Evolutionary conservation across 257 asterid genomes (phyloP).

Genomic region (Echites panduratus): DNA sequence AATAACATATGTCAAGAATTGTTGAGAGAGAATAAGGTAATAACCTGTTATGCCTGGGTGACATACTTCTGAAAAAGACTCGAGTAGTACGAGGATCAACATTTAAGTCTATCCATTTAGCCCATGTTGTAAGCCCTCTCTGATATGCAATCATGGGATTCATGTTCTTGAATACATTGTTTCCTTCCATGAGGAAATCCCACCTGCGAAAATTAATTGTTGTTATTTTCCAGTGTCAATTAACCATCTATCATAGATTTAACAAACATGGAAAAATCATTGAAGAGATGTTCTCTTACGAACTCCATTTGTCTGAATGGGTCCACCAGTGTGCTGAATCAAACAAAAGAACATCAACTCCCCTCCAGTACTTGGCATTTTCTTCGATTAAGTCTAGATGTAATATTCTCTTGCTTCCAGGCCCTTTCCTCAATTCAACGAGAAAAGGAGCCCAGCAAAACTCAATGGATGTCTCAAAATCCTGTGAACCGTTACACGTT

Average conservation of each 20-base stretch:
- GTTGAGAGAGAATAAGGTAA: too few species aligned
- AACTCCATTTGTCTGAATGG: constrained; percentile 66
- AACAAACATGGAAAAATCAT: not conserved
- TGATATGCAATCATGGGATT: constrained; percentile 71
- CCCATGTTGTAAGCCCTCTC: constrained; percentile 76
- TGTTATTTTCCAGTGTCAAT: not conserved
- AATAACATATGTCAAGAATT: too few species aligned
- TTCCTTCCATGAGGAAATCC: constrained; percentile 80
- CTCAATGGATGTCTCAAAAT: constrained; percentile 81
- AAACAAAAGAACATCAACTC: constrained; percentile 72
- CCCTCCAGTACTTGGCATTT: constrained; percentile 89
- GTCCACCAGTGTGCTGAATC: constrained; percentile 99
- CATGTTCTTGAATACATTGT: constrained; percentile 41
- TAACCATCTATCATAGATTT: not conserved
- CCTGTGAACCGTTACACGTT: constrained; percentile 32
- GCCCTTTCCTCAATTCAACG: constrained; percentile 66
- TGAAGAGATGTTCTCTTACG: constrained; percentile 38
- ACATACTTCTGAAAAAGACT: constrained; percentile 79
- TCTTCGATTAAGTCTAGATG: constrained; percentile 81
- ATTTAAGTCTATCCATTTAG: constrained; percentile 74
- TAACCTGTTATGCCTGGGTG: constrained; percentile 84
- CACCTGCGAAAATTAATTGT: constrained; percentile 50
- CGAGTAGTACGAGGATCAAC: constrained; percentile 63
- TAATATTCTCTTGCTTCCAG: constrained; percentile 50
- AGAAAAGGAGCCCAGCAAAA: constrained; percentile 89